These are phyloP conservation scores for Plasmodium yoelii DNA, from an alignment of 169 alveolate genomes.

Conservation along the genomic window DNA sequence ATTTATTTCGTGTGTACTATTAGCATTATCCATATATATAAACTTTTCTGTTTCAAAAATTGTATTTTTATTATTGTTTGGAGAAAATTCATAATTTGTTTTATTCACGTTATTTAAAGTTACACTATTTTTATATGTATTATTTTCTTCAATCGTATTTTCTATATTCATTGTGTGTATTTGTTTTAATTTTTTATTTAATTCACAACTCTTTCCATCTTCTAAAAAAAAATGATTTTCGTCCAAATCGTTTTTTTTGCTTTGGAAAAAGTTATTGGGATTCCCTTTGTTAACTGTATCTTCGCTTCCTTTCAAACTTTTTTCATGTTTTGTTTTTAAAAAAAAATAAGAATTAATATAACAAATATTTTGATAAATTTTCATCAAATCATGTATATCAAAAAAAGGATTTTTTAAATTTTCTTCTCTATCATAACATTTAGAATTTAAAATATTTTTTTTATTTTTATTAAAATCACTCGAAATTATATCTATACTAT, in stretches of 20 bases:
- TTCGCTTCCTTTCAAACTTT: not conserved
- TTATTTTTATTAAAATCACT: constrained; percentile 33
- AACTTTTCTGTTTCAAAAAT: constrained; percentile 12
- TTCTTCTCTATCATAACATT: constrained; percentile 14
- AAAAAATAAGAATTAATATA: constrained; percentile 71
- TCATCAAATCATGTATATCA: constrained; percentile 71
- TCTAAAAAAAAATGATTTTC: not conserved
- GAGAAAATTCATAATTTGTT: not conserved
- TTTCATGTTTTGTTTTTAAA: constrained; percentile 47
- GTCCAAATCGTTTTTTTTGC: not conserved
- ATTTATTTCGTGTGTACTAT: constrained; percentile 7
- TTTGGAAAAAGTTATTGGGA: not conserved
- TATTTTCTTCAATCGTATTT: not conserved
- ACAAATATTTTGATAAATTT: constrained; percentile 65
- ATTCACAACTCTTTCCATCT: not conserved
- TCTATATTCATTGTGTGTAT: not conserved
- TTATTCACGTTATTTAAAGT: too few relatives aligned
- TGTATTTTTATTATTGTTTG: not conserved
- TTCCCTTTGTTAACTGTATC: not conserved
- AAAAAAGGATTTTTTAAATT: constrained; percentile 54
- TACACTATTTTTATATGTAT: too few relatives aligned
- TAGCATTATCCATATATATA: constrained; percentile 19
- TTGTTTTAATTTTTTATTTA: not conserved
- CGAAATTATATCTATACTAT: constrained; percentile 45
- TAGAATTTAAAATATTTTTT: constrained; percentile 67